Evolutionary conservation across 2,329 filamentous ascomycete genomes (phyloP).

Genomic region (Pseudogymnoascus sp.): DNA sequence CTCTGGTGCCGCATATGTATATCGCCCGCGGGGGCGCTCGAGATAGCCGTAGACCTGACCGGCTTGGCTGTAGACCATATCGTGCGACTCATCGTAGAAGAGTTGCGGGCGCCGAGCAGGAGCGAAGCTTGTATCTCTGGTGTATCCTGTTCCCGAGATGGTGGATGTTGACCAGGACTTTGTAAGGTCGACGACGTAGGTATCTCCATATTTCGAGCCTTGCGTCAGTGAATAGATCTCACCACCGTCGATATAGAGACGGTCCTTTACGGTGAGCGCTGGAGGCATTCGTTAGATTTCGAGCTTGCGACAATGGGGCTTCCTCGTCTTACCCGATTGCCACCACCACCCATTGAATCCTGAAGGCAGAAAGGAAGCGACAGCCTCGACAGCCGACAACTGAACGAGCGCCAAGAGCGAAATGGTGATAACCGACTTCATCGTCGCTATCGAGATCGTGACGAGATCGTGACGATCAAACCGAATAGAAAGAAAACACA

Average conservation of each 20-base stretch:
- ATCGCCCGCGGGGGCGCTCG: neutral
- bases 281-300: neutral
- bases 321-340: neutral
- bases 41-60: neutral
- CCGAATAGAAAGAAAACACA: neutral
- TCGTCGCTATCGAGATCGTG: neutral
- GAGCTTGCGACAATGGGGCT: neutral
- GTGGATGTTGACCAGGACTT: constrained; percentile 15
- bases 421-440: neutral
- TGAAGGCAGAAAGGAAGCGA: neutral
- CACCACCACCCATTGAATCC: constrained; percentile 1
- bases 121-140: neutral
- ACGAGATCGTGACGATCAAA: neutral
- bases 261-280: neutral
- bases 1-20: neutral
- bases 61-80: neutral
- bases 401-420: neutral
- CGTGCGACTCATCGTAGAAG: constrained; percentile 1
- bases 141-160: neutral
- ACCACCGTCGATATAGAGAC: neutral
- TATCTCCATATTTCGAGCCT: neutral
- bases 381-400: neutral
- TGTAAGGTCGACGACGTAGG: constrained; percentile 14
- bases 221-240: neutral
- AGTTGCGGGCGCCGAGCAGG: neutral